phyloP scores from a whole-genome alignment of 2,329 filamentous ascomycete species.

The Neurospora sp. region DNA sequence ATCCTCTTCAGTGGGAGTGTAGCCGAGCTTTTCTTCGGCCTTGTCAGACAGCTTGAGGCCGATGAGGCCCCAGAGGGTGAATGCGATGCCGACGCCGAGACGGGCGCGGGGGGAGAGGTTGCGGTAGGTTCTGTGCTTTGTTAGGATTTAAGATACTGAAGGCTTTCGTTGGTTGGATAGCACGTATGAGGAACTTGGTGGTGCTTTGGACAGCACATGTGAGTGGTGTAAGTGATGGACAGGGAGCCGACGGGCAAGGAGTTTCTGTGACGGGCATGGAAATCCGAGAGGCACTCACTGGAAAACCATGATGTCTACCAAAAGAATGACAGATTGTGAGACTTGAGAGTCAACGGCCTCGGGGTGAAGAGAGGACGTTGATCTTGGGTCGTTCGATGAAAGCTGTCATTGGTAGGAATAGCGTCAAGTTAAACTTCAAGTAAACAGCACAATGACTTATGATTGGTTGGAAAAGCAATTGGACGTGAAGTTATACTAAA shows the following conservation, averaged over 20 bases:
- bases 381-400: background rate
- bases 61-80: conserved; percentile 66
- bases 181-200: background rate
- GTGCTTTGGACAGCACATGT: background rate
- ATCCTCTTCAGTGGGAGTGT: conserved; percentile 65
- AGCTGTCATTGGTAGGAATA: background rate
- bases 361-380: background rate
- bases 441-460: background rate
- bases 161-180: background rate
- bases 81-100: conserved; percentile 58
- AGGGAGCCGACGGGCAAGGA: background rate
- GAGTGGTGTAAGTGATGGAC: background rate
- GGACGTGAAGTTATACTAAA: background rate
- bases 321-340: background rate
- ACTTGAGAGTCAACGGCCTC: background rate
- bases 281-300: background rate
- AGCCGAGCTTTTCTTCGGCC: conserved; percentile 63
- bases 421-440: background rate
- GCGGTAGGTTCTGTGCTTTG: conserved; percentile 51
- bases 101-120: conserved; percentile 62
- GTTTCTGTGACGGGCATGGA: too few relatives aligned
- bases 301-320: background rate
- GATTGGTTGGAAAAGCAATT: background rate
- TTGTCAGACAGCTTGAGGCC: conserved; percentile 67
- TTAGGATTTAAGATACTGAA: background rate